Evolutionary conservation across 2,329 filamentous ascomycete genomes (phyloP), one percentile per base, ranked within the genome.

Genomic region (Claviceps humidiphila): DNA sequence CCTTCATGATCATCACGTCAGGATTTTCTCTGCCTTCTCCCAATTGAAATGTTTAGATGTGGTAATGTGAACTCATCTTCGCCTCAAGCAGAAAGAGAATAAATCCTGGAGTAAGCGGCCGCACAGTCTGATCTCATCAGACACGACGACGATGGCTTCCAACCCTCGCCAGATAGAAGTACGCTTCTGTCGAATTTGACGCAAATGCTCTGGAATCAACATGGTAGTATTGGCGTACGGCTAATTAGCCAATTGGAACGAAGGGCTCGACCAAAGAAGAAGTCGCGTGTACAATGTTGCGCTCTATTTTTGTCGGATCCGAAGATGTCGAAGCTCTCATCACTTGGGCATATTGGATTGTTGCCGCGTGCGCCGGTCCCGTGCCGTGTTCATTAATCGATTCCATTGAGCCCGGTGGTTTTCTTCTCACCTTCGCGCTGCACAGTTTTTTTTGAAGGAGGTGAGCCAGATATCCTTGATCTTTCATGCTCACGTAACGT

Each of bases 261-360:
- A 75, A 74, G 60, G 70, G 69, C 0, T 57, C 78, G 39, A 67
- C 60, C 13, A 64, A 70, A 45, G 64, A 64, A 6, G 75, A 78
- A 56, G 73, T 71, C 30, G 30, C 11, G 4, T 11, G 2, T 78
- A 78, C 58, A 34, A 77, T 79, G 63, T 61, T 78, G 20, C 68
- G 69, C 26, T 76, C 73, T 53, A 70, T 78, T 13, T 72, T 71
- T 0, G 74, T 34, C 68, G 0, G 70, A 75, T 57, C 57, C 79
- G 56, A 74, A 72, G 56, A 73, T 77, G 69, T 68, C 4, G 74
- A 78, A 60, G 71, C 71, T 2, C 9, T 34, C 30, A 34, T 34
- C 30, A 34, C 30, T 74, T 78, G 22, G 75, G 77, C 55, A 74
- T 78, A 70, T 74, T 75, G 9, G 72, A 78, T 56, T 77, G 71